Evolutionary conservation across 1,284 basidiomycete species (phyloP).

Genomic region (Termitomyces sp.): DNA sequence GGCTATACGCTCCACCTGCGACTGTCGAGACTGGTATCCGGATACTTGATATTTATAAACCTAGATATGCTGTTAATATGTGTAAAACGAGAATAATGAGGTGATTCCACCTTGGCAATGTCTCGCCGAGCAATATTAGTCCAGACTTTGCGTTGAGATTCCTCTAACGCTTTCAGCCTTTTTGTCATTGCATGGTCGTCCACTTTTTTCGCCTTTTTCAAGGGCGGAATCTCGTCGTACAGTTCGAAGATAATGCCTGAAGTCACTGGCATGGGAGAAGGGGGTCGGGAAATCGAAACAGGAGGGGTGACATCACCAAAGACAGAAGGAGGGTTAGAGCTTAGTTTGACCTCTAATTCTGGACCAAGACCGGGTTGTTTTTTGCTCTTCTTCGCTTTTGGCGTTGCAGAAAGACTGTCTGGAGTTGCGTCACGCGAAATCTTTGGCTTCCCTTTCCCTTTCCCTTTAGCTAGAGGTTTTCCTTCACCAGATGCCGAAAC

Average conservation of each 20-base stretch:
- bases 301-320: constrained; percentile 52
- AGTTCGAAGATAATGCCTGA: constrained; percentile 67
- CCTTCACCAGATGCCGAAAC: constrained; percentile 12
- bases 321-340: constrained; percentile 54
- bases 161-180: constrained; percentile 72
- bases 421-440: constrained; percentile 32
- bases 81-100: neutral
- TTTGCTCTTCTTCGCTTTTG: constrained; percentile 39
- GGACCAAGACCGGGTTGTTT: constrained; percentile 40
- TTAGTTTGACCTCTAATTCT: constrained; percentile 46
- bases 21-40: constrained; percentile 59
- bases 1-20: constrained; percentile 75
- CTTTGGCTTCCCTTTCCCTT: constrained; percentile 35
- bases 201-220: constrained; percentile 70
- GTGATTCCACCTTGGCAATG: constrained; percentile 62
- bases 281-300: constrained; percentile 51
- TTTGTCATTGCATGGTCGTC: constrained; percentile 69
- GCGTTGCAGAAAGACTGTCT: constrained; percentile 33
- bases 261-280: constrained; percentile 54
- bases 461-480: constrained; percentile 28
- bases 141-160: constrained; percentile 85
- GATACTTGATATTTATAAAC: constrained; percentile 75
- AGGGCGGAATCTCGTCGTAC: constrained; percentile 59
- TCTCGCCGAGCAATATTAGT: constrained; percentile 78
- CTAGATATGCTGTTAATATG: constrained; percentile 35